phyloP scores from a whole-genome alignment of 164 flowering plant genomes.

The Kingdonia uniflora region DNA sequence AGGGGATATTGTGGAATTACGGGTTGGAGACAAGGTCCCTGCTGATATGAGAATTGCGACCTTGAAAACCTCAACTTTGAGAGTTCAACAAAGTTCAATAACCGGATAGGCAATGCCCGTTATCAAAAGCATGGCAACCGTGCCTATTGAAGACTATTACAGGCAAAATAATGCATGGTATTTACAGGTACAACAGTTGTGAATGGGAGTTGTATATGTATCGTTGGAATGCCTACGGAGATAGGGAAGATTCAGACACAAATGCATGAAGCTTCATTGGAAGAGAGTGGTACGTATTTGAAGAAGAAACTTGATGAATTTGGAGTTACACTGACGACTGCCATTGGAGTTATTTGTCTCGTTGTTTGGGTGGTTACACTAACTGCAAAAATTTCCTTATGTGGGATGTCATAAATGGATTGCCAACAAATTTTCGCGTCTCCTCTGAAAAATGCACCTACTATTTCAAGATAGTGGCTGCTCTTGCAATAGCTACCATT shows the following conservation, averaged over 20 bases:
- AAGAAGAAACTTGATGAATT: slow-evolving; percentile 6
- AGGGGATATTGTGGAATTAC: slow-evolving; percentile 3
- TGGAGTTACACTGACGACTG: slow-evolving; percentile 3
- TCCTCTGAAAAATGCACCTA: slow-evolving; percentile 5
- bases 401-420: slow-evolving; percentile 2
- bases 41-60: slow-evolving; percentile 4
- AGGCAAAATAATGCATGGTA: slow-evolving; percentile 6
- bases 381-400: slow-evolving; percentile 2
- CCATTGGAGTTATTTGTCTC: slow-evolving; percentile 4
- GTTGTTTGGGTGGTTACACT: slow-evolving; percentile 2
- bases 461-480: slow-evolving; percentile 4
- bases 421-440: slow-evolving; percentile 2
- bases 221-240: slow-evolving; percentile 5
- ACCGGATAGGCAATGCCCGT: slow-evolving; percentile 5
- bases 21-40: slow-evolving; percentile 5
- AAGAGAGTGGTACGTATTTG: slow-evolving; percentile 4
- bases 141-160: not conserved
- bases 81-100: slow-evolving; percentile 4
- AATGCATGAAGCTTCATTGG: slow-evolving; percentile 5
- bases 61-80: slow-evolving; percentile 1
- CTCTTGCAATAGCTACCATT: slow-evolving; percentile 4
- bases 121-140: not conserved
- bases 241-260: slow-evolving; percentile 4
- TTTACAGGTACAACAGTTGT: slow-evolving; percentile 4
- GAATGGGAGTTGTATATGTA: slow-evolving; percentile 2